Evolutionary conservation across 345 rosid genomes (phyloP).

Genomic region (Laguncularia racemosa): DNA sequence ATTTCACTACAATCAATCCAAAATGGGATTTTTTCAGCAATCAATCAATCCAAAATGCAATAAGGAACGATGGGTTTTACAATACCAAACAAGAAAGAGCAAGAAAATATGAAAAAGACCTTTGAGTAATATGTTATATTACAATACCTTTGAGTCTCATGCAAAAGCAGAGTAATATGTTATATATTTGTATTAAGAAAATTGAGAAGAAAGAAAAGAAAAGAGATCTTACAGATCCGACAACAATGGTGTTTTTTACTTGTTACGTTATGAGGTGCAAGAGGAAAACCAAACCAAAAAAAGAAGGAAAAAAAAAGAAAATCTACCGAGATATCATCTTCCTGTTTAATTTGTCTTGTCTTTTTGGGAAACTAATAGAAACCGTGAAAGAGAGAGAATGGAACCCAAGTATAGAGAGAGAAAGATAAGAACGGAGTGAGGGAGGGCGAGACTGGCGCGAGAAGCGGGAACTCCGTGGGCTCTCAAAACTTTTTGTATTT

Average conservation of each 20-base stretch:
- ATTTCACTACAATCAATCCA: too few species aligned
- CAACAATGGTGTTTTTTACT: background rate
- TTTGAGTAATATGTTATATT: too few species aligned
- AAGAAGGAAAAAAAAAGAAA: background rate
- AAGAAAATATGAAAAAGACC: too few species aligned
- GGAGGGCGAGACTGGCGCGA: conserved; percentile 16
- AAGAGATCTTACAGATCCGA: conserved; percentile 8
- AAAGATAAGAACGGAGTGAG: conserved; percentile 1
- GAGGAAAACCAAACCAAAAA: background rate
- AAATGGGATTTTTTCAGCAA: background rate
- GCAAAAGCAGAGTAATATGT: too few species aligned
- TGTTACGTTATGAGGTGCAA: background rate
- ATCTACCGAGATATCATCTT: background rate
- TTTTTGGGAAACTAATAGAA: background rate
- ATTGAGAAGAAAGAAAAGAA: background rate
- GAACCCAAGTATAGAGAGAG: background rate
- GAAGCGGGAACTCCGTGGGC: conserved; percentile 53
- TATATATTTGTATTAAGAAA: too few species aligned
- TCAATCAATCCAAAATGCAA: background rate
- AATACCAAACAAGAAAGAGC: too few species aligned
- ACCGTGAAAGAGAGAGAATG: conserved; percentile 1
- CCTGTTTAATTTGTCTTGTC: background rate
- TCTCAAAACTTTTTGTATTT: background rate
- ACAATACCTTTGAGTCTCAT: too few species aligned
- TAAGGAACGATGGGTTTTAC: background rate